phyloP scores from a whole-genome alignment of 2,329 filamentous ascomycete genomes.

The Ophiostoma ips region DNA sequence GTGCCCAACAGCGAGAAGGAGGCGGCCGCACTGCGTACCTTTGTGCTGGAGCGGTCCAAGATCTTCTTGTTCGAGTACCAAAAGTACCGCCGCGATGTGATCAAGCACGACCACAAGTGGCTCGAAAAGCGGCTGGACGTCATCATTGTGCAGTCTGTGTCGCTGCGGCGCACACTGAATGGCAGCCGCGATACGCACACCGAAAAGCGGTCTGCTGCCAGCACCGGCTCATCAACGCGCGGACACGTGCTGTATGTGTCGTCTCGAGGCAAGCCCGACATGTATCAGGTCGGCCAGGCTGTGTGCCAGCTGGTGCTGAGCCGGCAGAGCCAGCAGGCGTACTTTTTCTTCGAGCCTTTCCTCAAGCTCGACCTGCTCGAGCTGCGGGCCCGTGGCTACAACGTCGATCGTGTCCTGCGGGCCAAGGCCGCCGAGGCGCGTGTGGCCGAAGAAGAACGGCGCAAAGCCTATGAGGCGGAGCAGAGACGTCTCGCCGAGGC shows the following conservation, averaged over 20 bases:
- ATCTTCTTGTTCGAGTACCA: slow-evolving; percentile 71
- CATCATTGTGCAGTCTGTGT: slow-evolving; percentile 62
- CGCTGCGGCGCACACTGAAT: slow-evolving; percentile 61
- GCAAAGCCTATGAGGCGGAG: slow-evolving; percentile 60
- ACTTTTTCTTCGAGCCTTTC: slow-evolving; percentile 81
- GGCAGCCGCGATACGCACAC: slow-evolving; percentile 53
- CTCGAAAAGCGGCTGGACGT: slow-evolving; percentile 74
- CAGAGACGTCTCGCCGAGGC: slow-evolving; percentile 49
- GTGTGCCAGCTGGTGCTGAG: slow-evolving; percentile 69
- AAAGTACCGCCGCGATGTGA: slow-evolving; percentile 58
- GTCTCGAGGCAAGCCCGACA: slow-evolving; percentile 48
- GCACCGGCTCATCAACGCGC: slow-evolving; percentile 29
- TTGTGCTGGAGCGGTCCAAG: slow-evolving; percentile 76
- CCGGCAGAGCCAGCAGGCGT: slow-evolving; percentile 76
- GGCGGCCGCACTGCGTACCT: slow-evolving; percentile 49
- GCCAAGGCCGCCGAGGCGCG: slow-evolving; percentile 78
- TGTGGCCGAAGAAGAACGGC: slow-evolving; percentile 70
- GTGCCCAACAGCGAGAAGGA: slow-evolving; percentile 42
- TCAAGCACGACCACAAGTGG: slow-evolving; percentile 83
- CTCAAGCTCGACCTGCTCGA: slow-evolving; percentile 73
- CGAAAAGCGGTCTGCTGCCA: slow-evolving; percentile 63
- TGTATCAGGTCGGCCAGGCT: slow-evolving; percentile 85
- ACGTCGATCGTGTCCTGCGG: slow-evolving; percentile 85
- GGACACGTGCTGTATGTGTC: slow-evolving; percentile 60
- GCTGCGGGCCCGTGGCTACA: slow-evolving; percentile 79